Base-by-base conservation (phyloP, 2,329 filamentous ascomycete genomes). In the Aureobasidium sp. region DNA sequence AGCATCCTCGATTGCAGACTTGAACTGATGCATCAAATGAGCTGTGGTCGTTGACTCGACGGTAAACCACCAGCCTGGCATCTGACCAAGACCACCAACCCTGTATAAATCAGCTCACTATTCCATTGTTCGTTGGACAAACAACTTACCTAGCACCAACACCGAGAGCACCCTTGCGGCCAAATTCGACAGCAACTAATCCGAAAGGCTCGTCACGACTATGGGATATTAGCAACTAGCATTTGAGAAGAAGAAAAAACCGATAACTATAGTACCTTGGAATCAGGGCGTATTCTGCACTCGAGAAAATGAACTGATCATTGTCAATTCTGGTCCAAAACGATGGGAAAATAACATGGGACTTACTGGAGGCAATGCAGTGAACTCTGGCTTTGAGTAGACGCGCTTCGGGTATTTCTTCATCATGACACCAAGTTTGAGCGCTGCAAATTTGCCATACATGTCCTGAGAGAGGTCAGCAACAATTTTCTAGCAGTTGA, bases 111-210 rank as follows among this genome's bases (percentile, higher is more conserved):
- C 4, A 33, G 31, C 31, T 33, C 31, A 33, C 31, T 3, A 3
- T 2, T 33, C 31, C 9, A 11, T 33, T 2, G 9, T 33, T 33
- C 9, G 31, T 9, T 33, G 31, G 12, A 3, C 12, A 12, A 3
- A 8, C 12, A 3, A 33, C 31, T 33, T 12, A 33, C 31, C 31
- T 45, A 19, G 85, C 82, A 50, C 85, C 85, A 61, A 88, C 83
- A 66, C 85, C 85, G 44, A 88, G 77, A 17, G 85, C 85, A 66
- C 85, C 85, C 70, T 87, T 87, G 22, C 85, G 78, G 61, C 85
- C 85, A 66, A 88, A 88, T 68, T 88, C 85, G 48, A 88, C 85
- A 27, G 85, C 85, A 4, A 88, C 85, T 35, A 88, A 75, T 50
- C 85, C 85, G 66, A 88, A 88, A 0, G 85, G 85, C 71, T 88